These are phyloP conservation scores for Colletotrichum truncatum DNA, from an alignment of 2,329 filamentous ascomycete genomes.

Conservation along the genomic window DNA sequence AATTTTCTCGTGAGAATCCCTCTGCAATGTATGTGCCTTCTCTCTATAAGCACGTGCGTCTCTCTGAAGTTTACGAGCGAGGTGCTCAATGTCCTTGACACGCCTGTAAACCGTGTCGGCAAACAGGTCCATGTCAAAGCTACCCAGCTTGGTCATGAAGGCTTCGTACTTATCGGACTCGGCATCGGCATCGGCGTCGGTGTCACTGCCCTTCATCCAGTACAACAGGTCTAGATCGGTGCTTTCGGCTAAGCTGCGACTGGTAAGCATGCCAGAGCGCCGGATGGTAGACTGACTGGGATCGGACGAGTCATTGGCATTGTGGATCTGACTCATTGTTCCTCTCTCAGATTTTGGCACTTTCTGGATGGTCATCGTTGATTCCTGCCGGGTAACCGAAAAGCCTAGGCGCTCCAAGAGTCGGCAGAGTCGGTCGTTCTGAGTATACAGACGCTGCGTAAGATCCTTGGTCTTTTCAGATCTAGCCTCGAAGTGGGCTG, in stretches of 20 bases:
- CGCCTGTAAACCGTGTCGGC: slow-evolving; percentile 87
- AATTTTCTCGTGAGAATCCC: slow-evolving; percentile 94
- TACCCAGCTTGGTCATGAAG: slow-evolving; percentile 77
- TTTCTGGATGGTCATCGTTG: slow-evolving; percentile 79
- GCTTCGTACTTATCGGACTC: slow-evolving; percentile 79
- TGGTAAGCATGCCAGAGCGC: slow-evolving; percentile 61
- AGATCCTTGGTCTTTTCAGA: slow-evolving; percentile 82
- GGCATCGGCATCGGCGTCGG: slow-evolving; percentile 66
- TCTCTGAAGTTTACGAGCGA: slow-evolving; percentile 91
- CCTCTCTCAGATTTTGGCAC: slow-evolving; percentile 68
- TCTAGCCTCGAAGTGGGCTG: slow-evolving; percentile 72
- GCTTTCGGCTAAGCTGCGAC: slow-evolving; percentile 66
- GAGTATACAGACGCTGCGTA: slow-evolving; percentile 82
- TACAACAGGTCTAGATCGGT: slow-evolving; percentile 78
- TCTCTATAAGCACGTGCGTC: slow-evolving; percentile 89
- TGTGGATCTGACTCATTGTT: slow-evolving; percentile 53
- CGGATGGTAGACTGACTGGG: slow-evolving; percentile 57
- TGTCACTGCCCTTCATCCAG: slow-evolving; percentile 79
- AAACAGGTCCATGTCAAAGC: slow-evolving; percentile 86
- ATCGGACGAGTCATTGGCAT: slow-evolving; percentile 67
- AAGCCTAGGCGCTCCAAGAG: slow-evolving; percentile 91
- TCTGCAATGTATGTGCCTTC: slow-evolving; percentile 81
- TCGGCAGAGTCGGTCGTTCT: slow-evolving; percentile 84
- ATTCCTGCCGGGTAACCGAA: slow-evolving; percentile 77
- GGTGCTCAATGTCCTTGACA: slow-evolving; percentile 91